Conservation (phyloP, 257 asterid genomes). For the Solanum arcanum region DNA sequence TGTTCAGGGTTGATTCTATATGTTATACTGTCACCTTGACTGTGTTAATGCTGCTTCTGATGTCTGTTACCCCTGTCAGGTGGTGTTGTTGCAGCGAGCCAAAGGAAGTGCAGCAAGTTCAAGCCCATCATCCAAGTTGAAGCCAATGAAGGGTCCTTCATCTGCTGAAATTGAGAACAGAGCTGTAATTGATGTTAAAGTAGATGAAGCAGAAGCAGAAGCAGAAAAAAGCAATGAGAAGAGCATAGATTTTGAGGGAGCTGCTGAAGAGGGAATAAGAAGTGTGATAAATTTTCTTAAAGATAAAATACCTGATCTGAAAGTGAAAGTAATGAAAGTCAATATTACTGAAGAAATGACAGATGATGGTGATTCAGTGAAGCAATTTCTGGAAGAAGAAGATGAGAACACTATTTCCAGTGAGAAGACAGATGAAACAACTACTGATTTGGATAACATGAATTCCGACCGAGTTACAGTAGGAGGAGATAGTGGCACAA, state of each 20-base stretch:
- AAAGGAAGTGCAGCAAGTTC: conserved; percentile 40
- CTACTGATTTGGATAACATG: conserved; percentile 26
- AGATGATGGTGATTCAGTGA: conserved; percentile 43
- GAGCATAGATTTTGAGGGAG: conserved; percentile 66
- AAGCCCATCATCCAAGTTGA: conserved; percentile 34
- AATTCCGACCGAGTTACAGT: conserved; percentile 41
- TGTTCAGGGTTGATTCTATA: background rate
- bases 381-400: conserved; percentile 62
- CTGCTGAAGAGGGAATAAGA: conserved; percentile 82
- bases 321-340: conserved; percentile 61
- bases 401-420: conserved; percentile 18
- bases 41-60: conserved; percentile 9
- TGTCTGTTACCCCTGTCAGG: conserved; percentile 33
- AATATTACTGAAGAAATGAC: conserved; percentile 44
- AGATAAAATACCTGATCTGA: conserved; percentile 84
- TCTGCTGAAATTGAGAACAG: conserved; percentile 42
- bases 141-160: conserved; percentile 43
- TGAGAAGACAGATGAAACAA: conserved; percentile 44
- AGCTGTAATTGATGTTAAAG: conserved; percentile 55
- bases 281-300: conserved; percentile 76
- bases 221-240: conserved; percentile 48
- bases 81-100: conserved; percentile 56
- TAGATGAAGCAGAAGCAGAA: conserved; percentile 48
- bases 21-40: background rate
- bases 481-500: conserved; percentile 32